phyloP scores from a whole-genome alignment of 306 rosid species.

The Acacia confusa region DNA sequence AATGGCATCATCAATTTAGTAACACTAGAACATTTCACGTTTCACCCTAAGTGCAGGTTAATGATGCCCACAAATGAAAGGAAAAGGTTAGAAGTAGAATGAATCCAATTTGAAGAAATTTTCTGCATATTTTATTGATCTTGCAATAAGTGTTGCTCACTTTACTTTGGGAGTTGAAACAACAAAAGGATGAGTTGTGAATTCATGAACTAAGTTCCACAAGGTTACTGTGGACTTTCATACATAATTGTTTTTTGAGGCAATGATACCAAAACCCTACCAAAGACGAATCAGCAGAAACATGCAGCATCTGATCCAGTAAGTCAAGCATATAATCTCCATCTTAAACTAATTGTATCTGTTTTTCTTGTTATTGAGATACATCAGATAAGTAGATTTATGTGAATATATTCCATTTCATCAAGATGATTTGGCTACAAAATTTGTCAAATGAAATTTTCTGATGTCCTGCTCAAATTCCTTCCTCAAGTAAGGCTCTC shows the following conservation, averaged over 20 bases:
- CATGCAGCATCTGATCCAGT: background rate
- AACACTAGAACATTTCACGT: background rate
- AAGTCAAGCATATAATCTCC: background rate
- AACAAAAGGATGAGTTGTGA: slow-evolving; percentile 6
- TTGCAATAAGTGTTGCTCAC: background rate
- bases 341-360: background rate
- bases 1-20: background rate
- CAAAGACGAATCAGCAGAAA: background rate
- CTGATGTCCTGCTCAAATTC: background rate
- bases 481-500: background rate
- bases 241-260: background rate
- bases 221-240: background rate
- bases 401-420: background rate
- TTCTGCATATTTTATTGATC: background rate
- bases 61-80: background rate
- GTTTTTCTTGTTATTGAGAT: background rate
- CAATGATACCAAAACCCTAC: background rate
- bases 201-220: background rate
- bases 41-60: background rate
- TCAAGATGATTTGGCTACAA: background rate
- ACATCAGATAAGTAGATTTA: background rate
- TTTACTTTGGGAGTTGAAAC: background rate
- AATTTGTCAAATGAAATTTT: background rate
- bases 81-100: background rate
- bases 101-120: background rate